Percentiles rank a stretch among this genome's conserved stretches.
phyloP scores from a whole-genome alignment of 495 filamentous ascomycete species.

The Xylaria flabelliformis region DNA sequence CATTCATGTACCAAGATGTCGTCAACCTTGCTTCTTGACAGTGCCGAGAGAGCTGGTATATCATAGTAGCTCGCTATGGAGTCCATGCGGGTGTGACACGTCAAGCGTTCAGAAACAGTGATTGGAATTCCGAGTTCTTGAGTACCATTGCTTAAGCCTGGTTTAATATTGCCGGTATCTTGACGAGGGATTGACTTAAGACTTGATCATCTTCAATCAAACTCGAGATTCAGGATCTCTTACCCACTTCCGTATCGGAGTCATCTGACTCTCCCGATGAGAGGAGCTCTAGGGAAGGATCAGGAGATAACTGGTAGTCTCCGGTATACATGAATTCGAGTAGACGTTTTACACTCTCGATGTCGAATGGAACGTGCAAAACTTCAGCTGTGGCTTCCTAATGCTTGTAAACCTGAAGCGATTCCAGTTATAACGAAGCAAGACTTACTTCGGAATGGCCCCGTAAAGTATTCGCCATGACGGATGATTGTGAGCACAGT shows the following conservation, averaged over 20 bases:
- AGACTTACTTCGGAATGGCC: neutral
- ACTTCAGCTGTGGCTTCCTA: neutral
- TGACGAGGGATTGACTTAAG: neutral
- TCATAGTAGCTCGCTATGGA: conserved; percentile 11
- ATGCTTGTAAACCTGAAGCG: neutral
- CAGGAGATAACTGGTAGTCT: neutral
- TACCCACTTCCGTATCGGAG: neutral
- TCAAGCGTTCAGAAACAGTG: neutral
- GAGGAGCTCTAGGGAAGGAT: neutral
- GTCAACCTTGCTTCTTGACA: neutral
- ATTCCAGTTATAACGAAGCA: neutral
- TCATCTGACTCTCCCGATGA: neutral
- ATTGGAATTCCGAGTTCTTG: neutral
- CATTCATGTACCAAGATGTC: neutral
- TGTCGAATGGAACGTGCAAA: neutral
- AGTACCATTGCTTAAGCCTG: neutral
- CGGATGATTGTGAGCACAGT: neutral
- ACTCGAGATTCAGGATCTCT: neutral
- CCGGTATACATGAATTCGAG: conserved; percentile 2
- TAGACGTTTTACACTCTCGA: neutral
- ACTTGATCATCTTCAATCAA: neutral
- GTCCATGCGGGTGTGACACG: neutral
- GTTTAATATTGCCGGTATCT: neutral
- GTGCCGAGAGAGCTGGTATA: neutral
- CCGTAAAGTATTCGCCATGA: neutral